Base-by-base conservation (phyloP, 2,329 filamentous ascomycete genomes). In the Alternaria conjuncta region DNA sequence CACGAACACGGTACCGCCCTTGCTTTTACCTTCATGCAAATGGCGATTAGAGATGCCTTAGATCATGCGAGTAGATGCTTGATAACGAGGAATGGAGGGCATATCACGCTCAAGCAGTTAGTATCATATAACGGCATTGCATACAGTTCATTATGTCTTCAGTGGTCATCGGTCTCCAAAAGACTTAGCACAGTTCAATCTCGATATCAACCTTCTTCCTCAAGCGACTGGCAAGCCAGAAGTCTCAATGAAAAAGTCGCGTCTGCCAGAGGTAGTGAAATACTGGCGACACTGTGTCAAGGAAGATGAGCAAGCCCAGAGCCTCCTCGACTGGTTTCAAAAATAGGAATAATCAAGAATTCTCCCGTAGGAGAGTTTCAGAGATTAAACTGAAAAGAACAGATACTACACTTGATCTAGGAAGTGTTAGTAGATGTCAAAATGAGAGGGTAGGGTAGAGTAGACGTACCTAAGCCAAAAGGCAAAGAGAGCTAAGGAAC, bases 221-320 rank as follows among this genome's bases (percentile, higher is more conserved):
- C 86, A 84, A 86, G 76, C 71, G 81, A 77, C 78, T 80, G 82
- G 82, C 71, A 81, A 84, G 84, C 86, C 84, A 82, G 74, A 77
- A 78, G 75, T 67, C 72, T 83, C 82, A 88, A 89, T 86, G 88
- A 89, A 89, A 88, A 88, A 66, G 58, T 71, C 64, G 70, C 69
- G 64, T 71, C 64, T 21, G 61, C 60, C 55, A 26, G 62, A 70
- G 26, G 49, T 68, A 72, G 70, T 71, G 70, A 30, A 61, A 68
- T 66, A 71, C 63, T 25, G 54, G 62, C 65, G 70, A 71, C 71
- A 72, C 71, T 63, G 66, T 71, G 68, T 20, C 54, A 15, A 55
- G 11, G 56, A 66, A 45, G 65, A 53, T 72, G 55, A 63, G 68
- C 69, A 68, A 71, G 66, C 68, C 63, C 66, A 71, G 70, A 20